Evolutionary conservation across 108 stramenopile genomes (phyloP).

Genomic region (Mediolabrus comicus): DNA sequence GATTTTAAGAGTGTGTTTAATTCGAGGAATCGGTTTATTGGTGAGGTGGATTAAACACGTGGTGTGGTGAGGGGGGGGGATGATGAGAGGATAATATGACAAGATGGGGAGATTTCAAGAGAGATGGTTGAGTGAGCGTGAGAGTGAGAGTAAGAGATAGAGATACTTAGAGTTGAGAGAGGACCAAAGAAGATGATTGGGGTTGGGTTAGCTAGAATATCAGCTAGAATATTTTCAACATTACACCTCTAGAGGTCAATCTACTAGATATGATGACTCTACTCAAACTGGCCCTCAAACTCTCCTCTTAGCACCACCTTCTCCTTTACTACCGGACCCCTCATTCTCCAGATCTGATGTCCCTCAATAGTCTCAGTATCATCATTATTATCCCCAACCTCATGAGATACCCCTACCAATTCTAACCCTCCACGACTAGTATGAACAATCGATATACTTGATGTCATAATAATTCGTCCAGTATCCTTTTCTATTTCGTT

Average conservation of each 20-base stretch:
- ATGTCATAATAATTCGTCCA: constrained; percentile 25
- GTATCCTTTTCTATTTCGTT: constrained; percentile 27
- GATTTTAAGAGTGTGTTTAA: constrained; percentile 84
- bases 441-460: constrained; percentile 22
- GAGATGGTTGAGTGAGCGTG: too few species aligned
- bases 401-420: constrained; percentile 29
- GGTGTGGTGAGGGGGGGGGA: too few species aligned
- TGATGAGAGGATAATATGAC: too few species aligned
- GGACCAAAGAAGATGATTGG: too few species aligned
- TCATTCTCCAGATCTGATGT: not conserved
- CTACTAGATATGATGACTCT: too few species aligned
- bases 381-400: constrained; percentile 11
- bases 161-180: too few species aligned
- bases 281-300: too few species aligned
- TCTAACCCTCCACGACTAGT: not conserved
- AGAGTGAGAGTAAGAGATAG: too few species aligned
- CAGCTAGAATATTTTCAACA: too few species aligned
- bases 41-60: constrained; percentile 57
- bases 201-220: too few species aligned
- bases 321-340: not conserved
- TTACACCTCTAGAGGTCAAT: too few species aligned
- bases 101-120: too few species aligned
- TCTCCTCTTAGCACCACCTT: not conserved
- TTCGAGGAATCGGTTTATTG: constrained; percentile 79
- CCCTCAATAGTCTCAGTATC: not conserved